phyloP scores from a whole-genome alignment of 192 early-diverging fungal genomes.

The Pecoramyces ruminantium region DNA sequence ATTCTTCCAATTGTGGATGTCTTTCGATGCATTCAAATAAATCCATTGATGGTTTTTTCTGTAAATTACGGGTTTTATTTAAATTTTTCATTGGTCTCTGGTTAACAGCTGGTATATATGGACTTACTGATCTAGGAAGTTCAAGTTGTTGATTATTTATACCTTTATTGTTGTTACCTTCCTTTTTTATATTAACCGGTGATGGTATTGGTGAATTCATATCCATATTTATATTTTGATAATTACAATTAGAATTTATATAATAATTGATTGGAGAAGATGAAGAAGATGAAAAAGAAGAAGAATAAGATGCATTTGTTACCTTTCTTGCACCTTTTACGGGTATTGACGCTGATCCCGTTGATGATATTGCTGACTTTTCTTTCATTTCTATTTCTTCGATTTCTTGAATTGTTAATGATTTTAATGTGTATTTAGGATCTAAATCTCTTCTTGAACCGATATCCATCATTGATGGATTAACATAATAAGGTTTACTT shows the following conservation, averaged over 20 bases:
- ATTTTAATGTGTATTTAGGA: neutral
- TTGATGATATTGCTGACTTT: neutral
- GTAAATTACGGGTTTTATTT: neutral
- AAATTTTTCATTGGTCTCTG: neutral
- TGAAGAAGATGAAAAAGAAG: neutral
- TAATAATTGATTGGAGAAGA: neutral
- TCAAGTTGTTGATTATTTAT: neutral
- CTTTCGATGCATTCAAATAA: slow-evolving; percentile 66
- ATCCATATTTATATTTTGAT: neutral
- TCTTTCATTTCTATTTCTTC: neutral
- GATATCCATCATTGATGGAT: neutral
- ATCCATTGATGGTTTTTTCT: slow-evolving; percentile 27
- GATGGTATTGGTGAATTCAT: neutral
- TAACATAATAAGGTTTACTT: neutral
- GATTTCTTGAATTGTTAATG: neutral
- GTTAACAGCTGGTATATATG: neutral
- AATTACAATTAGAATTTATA: neutral
- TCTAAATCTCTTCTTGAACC: neutral
- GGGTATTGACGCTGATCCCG: neutral
- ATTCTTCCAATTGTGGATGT: slow-evolving; percentile 38
- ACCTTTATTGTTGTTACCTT: neutral
- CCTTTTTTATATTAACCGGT: slow-evolving; percentile 1
- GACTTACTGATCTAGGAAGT: neutral
- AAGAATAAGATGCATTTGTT: neutral
- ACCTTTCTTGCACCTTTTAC: neutral